A percentile compares a stretch with the other conserved stretches of the same genome.
These are phyloP conservation scores for Elongisporangium prolatum DNA, from an alignment of 352 stramenopile species.

Conservation along the genomic window DNA sequence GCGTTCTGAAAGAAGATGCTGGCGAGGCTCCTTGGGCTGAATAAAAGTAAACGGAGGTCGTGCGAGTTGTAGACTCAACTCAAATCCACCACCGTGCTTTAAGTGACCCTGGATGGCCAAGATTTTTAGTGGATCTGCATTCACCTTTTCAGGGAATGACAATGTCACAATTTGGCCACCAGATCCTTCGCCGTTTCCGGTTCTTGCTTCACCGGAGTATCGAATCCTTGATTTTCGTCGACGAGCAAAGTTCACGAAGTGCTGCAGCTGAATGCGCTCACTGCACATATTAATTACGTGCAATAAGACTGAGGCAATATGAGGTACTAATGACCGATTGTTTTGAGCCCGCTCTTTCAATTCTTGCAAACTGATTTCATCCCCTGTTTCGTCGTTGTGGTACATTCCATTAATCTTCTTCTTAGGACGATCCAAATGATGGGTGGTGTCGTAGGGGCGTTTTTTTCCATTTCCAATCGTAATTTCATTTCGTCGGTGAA, in stretches of 20 bases:
- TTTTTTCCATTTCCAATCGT: slow-evolving; percentile 32
- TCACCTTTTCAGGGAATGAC: slow-evolving; percentile 84
- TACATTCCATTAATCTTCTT: slow-evolving; percentile 21
- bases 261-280: slow-evolving; percentile 81
- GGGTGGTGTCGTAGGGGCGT: slow-evolving; percentile 17
- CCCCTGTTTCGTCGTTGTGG: slow-evolving; percentile 12
- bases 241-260: slow-evolving; percentile 85
- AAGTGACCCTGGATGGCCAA: slow-evolving; percentile 76
- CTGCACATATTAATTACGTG: slow-evolving; percentile 83
- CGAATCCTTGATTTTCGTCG: slow-evolving; percentile 77
- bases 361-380: slow-evolving; percentile 11
- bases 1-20: slow-evolving; percentile 53
- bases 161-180: slow-evolving; percentile 82
- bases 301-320: slow-evolving; percentile 73
- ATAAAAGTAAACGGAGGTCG: slow-evolving; percentile 69
- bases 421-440: slow-evolving; percentile 21
- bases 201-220: slow-evolving; percentile 75
- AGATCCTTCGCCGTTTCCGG: slow-evolving; percentile 40
- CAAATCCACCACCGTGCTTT: slow-evolving; percentile 71
- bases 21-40: slow-evolving; percentile 45
- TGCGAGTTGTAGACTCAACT: slow-evolving; percentile 67
- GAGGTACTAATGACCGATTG: slow-evolving; percentile 30
- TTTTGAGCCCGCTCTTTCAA: slow-evolving; percentile 13
- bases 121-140: slow-evolving; percentile 76
- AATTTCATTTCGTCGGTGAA: slow-evolving; percentile 47